Conservation (phyloP, 176 grass and related monocot genomes). For the Chloris gayana region DNA sequence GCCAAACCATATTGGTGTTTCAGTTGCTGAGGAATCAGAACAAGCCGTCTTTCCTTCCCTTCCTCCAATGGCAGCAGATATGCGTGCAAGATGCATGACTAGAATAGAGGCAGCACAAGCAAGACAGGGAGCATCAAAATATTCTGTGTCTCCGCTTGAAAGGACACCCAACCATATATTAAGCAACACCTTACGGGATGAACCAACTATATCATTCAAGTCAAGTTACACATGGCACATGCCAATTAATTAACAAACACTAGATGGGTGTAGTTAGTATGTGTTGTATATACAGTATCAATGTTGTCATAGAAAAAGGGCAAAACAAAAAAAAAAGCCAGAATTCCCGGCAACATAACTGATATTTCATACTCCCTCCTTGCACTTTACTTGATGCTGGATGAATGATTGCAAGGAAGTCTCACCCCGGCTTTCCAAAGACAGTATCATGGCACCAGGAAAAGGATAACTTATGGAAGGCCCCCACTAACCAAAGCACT, state of each 20-base stretch:
- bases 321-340: slow-evolving; percentile 30
- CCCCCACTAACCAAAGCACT: slow-evolving; percentile 49
- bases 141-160: slow-evolving; percentile 16
- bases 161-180: slow-evolving; percentile 27
- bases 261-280: neutral
- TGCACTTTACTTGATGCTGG: slow-evolving; percentile 21
- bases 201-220: neutral
- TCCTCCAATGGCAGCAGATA: neutral
- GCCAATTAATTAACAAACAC: slow-evolving; percentile 25
- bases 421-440: slow-evolving; percentile 31
- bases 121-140: slow-evolving; percentile 42
- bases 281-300: neutral
- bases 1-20: slow-evolving; percentile 1
- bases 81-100: slow-evolving; percentile 16
- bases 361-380: neutral
- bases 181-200: slow-evolving; percentile 13
- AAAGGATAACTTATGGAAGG: slow-evolving; percentile 39
- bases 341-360: slow-evolving; percentile 27
- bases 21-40: slow-evolving; percentile 39
- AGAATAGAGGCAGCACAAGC: neutral
- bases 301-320: neutral
- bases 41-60: neutral
- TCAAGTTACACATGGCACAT: neutral
- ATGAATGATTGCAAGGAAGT: slow-evolving; percentile 53
- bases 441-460: slow-evolving; percentile 50